Evolutionary conservation across 306 rosid genomes (phyloP).

Genomic region (Castanospermum australe): DNA sequence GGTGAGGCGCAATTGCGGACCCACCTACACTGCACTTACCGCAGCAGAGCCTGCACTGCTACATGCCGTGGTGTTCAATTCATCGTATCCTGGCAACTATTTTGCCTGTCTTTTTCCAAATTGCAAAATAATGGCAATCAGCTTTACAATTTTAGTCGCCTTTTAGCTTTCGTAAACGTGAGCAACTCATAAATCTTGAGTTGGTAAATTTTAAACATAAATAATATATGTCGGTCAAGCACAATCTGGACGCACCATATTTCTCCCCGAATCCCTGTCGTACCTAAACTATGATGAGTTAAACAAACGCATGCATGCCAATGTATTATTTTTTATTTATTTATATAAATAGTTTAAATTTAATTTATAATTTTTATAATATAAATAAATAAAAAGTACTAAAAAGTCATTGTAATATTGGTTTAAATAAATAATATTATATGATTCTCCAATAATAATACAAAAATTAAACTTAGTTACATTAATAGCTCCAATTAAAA

Average conservation of each 20-base stretch:
- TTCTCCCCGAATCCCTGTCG: conserved; percentile 14
- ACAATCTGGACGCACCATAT: conserved; percentile 16
- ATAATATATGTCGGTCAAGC: conserved; percentile 14
- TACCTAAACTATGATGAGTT: neutral
- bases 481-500: no score
- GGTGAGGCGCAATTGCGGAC: conserved; percentile 39
- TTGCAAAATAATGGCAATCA: conserved; percentile 33
- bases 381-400: neutral
- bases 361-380: neutral
- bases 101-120: conserved; percentile 6
- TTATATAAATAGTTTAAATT: neutral
- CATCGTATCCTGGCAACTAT: conserved; percentile 13
- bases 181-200: conserved; percentile 29
- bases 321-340: neutral
- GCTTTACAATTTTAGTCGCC: conserved; percentile 32
- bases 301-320: conserved; percentile 5
- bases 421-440: no score
- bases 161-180: conserved; percentile 41
- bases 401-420: no score
- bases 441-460: no score
- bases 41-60: neutral
- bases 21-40: conserved; percentile 1
- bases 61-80: neutral
- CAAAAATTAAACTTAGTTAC: no score
- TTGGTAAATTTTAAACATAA: neutral